Evolutionary conservation across 2,329 filamentous ascomycete genomes (phyloP), one percentile per base, ranked within the genome.

Genomic region (Acarospora socialis): DNA sequence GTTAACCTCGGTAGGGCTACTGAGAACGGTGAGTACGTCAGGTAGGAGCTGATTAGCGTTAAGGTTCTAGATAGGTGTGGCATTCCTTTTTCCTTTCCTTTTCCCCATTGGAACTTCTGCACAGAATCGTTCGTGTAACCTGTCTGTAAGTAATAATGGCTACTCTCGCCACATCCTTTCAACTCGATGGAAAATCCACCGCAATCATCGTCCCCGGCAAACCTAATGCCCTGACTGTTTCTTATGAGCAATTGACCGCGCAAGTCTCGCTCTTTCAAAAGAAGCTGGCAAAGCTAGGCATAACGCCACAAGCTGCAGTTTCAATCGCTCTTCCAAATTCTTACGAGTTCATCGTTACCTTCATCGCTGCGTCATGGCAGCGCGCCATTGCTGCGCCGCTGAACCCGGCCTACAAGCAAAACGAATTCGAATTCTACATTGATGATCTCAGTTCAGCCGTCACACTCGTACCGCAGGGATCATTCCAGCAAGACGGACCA

Each of bases 401-500:
- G 43, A 92, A 92, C 55, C 74, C 82, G 23, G 77, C 76, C 26
- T 92, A 92, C 63, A 92, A 86, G 61, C 81, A 90, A 56, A 76
- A 76, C 35, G 82, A 92, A 55, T 90, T 87, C 52, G 82, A 90
- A 53, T 92, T 92, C 57, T 92, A 90, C 56, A 87, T 92, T 48
- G 77, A 84, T 42, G 82, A 92, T 51, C 65, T 92, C 45, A 81
- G 76, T 50, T 87, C 82, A 4, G 77, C 77, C 20, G 61, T 92
- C 37, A 70, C 83, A 19, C 63, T 92, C 21, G 77, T 92, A 7
- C 81, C 82, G 8, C 65, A 65, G 44, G 81, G 80, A 10, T 71
- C 76, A 9, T 80, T 73, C 46, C 62, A 64, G 7, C 66, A 73
- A 43, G 63, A 76, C 50, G 74, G 72, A 7, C 69, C 80, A 8